phyloP scores from a whole-genome alignment of 164 flowering plant species.

The Vitis riparia region DNA sequence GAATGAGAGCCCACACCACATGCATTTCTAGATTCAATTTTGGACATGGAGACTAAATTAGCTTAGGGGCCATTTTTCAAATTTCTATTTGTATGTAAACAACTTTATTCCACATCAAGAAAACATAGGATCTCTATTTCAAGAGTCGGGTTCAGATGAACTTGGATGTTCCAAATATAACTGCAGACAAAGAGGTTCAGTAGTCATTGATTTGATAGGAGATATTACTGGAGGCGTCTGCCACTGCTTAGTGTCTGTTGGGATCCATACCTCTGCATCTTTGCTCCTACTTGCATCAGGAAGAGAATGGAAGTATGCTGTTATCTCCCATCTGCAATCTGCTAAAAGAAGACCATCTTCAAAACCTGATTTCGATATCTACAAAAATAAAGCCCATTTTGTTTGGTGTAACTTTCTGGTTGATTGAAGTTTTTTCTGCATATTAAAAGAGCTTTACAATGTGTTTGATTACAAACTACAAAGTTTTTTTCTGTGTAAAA shows the following conservation, averaged over 20 bases:
- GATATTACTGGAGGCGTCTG: conserved; percentile 78
- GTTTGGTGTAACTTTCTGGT: too few relatives aligned
- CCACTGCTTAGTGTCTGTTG: conserved; percentile 85
- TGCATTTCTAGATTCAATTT: too few relatives aligned
- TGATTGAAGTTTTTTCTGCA: too few relatives aligned
- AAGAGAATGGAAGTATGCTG: conserved; percentile 62
- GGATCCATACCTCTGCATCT: conserved; percentile 73
- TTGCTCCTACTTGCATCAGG: conserved; percentile 53
- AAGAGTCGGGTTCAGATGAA: conserved; percentile 32
- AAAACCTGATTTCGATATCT: background rate
- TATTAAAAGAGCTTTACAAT: too few relatives aligned
- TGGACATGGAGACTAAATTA: too few relatives aligned
- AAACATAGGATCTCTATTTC: background rate
- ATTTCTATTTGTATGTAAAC: too few relatives aligned
- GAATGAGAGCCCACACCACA: too few relatives aligned
- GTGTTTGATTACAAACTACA: too few relatives aligned
- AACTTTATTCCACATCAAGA: too few relatives aligned
- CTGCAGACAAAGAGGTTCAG: conserved; percentile 72
- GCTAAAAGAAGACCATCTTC: conserved; percentile 8
- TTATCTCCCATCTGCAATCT: conserved; percentile 95
- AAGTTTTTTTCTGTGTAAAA: too few relatives aligned
- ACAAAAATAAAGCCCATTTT: background rate
- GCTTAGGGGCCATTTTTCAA: too few relatives aligned
- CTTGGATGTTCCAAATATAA: conserved; percentile 82
- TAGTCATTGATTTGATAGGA: conserved; percentile 83